Evolutionary conservation across 164 flowering plant species (phyloP), one percentile per base, ranked within the genome.

Genomic region (Protea cynaroides): DNA sequence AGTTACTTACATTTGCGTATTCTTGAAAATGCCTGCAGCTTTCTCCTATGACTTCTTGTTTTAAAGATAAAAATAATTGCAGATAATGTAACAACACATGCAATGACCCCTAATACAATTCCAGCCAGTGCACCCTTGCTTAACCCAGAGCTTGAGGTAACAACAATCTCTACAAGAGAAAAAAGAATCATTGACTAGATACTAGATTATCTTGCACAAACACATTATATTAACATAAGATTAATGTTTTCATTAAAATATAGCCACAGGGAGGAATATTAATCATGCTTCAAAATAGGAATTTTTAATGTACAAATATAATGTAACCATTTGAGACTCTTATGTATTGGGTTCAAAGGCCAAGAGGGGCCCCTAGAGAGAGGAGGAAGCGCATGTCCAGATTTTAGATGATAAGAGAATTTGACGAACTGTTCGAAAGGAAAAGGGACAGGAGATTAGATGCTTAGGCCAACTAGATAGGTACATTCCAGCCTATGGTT

Each of bases 101-200:
- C 88, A 69, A 86, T 65, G 4, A 84, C 66, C 43, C 86, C 97
- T 13, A 88, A 34, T 51, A 82, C 49, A 25, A 83, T 80, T 58
- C 89, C 92, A 65, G 66, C 86, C 25, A 83, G 14, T 49, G 80
- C 89, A 21, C 84, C 89, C 55, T 74, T 90, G 79, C 88, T 79
- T 67, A 88, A 13, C 49, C 84, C 82, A 47, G 85, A 72, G 1
- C 62, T 61, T 65, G 77, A 18, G 62, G 78, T 25, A 8, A 61
- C 10, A 13, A 46, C 4, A 63, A 57, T 83, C 80, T 80, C 61
- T 64, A 75, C 40, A 70, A 25, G 34, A 29, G 34, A 29, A 25
- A 70, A 11, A 58, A 56, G 4, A 52, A 59, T 19, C 49, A 59
- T 34, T 17, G 49, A n/a, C n/a, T 13, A 38, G 43, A 17, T 4